phyloP scores from a whole-genome alignment of 228 moss, liverwort and hornwort species.

The Sphagnum fallax region DNA sequence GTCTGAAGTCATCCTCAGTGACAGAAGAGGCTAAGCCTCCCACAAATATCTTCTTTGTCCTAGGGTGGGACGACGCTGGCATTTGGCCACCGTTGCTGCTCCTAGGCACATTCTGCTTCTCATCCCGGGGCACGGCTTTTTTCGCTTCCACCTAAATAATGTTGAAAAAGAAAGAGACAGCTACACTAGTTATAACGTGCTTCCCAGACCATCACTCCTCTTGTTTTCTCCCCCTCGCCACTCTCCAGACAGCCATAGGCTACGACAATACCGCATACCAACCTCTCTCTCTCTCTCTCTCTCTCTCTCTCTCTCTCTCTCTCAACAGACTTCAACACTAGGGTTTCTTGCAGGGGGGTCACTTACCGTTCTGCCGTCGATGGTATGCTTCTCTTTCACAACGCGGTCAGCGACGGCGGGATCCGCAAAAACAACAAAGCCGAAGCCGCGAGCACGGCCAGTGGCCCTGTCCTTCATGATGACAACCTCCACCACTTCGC shows the following conservation, averaged over 20 bases:
- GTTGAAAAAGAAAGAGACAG: conserved; percentile 53
- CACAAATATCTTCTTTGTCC: conserved; percentile 99
- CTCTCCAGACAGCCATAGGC: neutral
- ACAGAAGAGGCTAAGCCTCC: conserved; percentile 99
- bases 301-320: neutral
- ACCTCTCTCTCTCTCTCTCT: neutral
- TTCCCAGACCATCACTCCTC: conserved; percentile 7
- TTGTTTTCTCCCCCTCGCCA: neutral
- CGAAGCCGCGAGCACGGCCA: conserved; percentile 88
- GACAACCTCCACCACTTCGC: conserved; percentile 73
- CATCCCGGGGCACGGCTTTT: conserved; percentile 99
- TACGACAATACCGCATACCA: neutral
- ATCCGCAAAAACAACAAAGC: conserved; percentile 89
- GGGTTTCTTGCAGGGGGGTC: neutral
- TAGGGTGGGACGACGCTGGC: conserved; percentile 82
- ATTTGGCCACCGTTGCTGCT: conserved; percentile 76
- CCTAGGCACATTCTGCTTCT: conserved; percentile 96
- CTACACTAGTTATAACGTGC: conserved; percentile 58
- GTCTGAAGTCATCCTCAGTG: conserved; percentile 98
- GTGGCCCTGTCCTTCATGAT: conserved; percentile 99
- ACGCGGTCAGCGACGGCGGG: conserved; percentile 93
- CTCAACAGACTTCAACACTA: neutral
- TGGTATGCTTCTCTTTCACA: conserved; percentile 91
- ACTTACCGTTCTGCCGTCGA: conserved; percentile 91
- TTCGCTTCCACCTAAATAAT: conserved; percentile 96